Percentiles rank a stretch among this genome's conserved stretches.
Conservation (phyloP, 78 protist species). For the Dictyostelium discoideum region DNA sequence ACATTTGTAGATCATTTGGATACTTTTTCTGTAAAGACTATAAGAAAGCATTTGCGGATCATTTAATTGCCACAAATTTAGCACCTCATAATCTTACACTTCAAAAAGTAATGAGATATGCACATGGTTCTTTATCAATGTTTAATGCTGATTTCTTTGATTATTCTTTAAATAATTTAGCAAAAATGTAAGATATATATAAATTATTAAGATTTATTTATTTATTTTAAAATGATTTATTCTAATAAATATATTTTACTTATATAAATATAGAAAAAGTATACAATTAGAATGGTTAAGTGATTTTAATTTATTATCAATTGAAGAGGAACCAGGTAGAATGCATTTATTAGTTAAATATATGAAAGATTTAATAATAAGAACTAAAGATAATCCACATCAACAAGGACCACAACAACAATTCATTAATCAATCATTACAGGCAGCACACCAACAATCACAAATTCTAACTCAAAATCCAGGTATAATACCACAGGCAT, state of each 20-base stretch:
- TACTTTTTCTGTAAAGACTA: constrained; percentile 71
- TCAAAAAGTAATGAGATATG: constrained; percentile 38
- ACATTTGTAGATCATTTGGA: constrained; percentile 71
- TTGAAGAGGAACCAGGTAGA: constrained; percentile 77
- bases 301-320: constrained; percentile 57
- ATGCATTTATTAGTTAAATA: constrained; percentile 18
- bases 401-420: constrained; percentile 16
- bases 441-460: neutral
- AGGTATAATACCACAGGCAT: neutral
- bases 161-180: neutral
- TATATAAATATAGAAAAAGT: neutral
- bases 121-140: constrained; percentile 29
- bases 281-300: constrained; percentile 67
- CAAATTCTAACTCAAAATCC: neutral
- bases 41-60: constrained; percentile 69
- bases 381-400: neutral
- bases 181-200: constrained; percentile 16
- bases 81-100: constrained; percentile 1
- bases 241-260: neutral
- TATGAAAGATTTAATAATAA: constrained; percentile 1
- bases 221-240: no score
- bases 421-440: neutral
- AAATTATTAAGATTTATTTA: no score
- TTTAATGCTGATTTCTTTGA: constrained; percentile 7
- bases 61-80: constrained; percentile 23